Evolutionary conservation across 2,329 filamentous ascomycete species (phyloP), one percentile per base, ranked within the genome.

Genomic region (Diaporthe vexans): DNA sequence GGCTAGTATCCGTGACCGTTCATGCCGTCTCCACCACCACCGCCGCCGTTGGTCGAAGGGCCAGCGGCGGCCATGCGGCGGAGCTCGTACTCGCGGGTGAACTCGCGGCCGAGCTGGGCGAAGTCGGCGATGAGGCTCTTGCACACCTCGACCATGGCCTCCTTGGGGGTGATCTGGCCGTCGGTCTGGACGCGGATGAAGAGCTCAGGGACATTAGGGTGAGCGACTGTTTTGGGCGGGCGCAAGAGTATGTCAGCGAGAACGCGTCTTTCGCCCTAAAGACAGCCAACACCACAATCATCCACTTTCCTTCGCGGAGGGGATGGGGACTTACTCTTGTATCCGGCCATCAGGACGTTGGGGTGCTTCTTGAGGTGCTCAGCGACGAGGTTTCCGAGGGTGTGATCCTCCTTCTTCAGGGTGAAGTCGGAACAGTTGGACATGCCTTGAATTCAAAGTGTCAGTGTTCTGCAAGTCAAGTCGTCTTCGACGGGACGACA

Each of bases 361-460:
- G 91, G 90, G 80, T 94, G 93, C 82, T 94, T 92, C 85, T 97
- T 92, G 73, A 99, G 93, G 80, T 96, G 94, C 80, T 94, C 92
- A 63, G 93, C 91, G 73, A 99, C 89, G 73, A 99, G 89, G 83
- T 99, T 98, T 79, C 93, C 97, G 35, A 99, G 90, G 1, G 96
- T 98, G 85, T 98, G 96, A 80, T 99, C 97, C 84, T 99, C 97
- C 84, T 98, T 98, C 85, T 95, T 94, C 85, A 99, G 92, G 74
- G 94, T 92, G 86, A 99, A 99, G 84, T 98, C 94, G 13, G 95
- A 94, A n/a, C 94, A 95, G 82, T 98, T 97, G 29, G 96, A 94
- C 82, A 97, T 95, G 81, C 95, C 95, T 97, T 74, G 15, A 1
- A 40, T 54, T 48, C 68, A 67, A 63, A 52, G n/a, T 54, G 21